phyloP scores from a whole-genome alignment of 2,329 filamentous ascomycete species.

The Ophiostoma sp. region DNA sequence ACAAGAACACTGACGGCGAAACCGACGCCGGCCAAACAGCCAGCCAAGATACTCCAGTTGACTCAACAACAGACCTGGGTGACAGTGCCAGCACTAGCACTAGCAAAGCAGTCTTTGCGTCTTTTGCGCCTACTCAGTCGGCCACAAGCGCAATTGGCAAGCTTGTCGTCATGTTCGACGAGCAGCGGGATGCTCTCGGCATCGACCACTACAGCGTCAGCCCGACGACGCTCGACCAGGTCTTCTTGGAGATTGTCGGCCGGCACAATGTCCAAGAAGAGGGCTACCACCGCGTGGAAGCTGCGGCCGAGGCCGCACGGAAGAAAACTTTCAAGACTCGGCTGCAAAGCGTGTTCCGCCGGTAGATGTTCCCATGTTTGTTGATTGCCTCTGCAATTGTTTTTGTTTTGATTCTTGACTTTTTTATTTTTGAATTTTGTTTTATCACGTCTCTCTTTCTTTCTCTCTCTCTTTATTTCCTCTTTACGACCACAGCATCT shows the following conservation, averaged over 20 bases:
- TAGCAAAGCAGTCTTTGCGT: neutral
- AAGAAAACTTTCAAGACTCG: neutral
- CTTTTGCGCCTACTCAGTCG: slow-evolving; percentile 24
- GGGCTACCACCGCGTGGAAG: slow-evolving; percentile 40
- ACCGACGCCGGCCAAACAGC: slow-evolving; percentile 27
- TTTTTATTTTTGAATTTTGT: neutral
- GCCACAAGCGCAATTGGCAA: slow-evolving; percentile 55
- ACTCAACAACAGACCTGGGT: neutral
- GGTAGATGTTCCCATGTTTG: neutral
- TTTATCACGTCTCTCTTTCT: neutral
- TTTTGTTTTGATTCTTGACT: neutral
- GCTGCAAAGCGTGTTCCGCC: neutral
- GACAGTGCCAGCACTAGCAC: neutral
- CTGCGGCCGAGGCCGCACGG: slow-evolving; percentile 8
- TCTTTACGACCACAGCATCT: neutral
- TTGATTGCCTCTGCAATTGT: neutral
- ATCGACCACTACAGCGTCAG: slow-evolving; percentile 83
- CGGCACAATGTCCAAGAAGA: slow-evolving; percentile 76
- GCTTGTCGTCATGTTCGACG: slow-evolving; percentile 69
- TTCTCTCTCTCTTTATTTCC: neutral
- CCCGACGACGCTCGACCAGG: slow-evolving; percentile 83
- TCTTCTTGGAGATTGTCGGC: slow-evolving; percentile 80
- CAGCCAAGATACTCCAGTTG: neutral
- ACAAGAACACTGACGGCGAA: neutral
- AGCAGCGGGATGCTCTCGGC: slow-evolving; percentile 60